Evolutionary conservation across 2,329 filamentous ascomycete species (phyloP), one percentile per base, ranked within the genome.

Genomic region (Metarhizium brunneum): DNA sequence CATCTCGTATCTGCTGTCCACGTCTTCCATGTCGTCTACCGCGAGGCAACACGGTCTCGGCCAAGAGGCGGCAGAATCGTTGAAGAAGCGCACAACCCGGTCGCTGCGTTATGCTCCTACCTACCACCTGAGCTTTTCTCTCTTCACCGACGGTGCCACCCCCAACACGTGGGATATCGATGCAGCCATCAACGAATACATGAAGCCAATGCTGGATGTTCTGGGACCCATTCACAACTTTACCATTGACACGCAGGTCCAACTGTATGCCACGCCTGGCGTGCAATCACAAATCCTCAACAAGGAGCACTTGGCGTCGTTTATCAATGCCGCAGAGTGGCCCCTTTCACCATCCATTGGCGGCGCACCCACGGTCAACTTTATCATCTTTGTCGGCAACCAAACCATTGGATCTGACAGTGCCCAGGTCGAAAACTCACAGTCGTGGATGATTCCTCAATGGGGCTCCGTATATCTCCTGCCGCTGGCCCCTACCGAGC

Each of bases 281-380:
- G 80, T 83, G 1, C 78, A 82, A 63, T 77, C 78, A 16, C 73
- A 85, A 29, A 79, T 87, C 0, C 74, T 99, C 40, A 85, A 82
- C 64, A 92, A 90, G 67, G 88, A 95, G 63, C 91, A 96, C 64
- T 78, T 99, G 1, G 90, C 90, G 42, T 92, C 89, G 1, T 99
- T 99, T 66, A 91, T 99, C 71, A 99, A 99, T 65, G 92, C 92
- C 2, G 94, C 94, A 2, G 94, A 99, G 73, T 99, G 94, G 94
- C 94, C 94, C 0, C 73, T 99, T 2, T 95, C 88, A 59, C 92
- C 92, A 0, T 96, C 90, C 56, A 97, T 99, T 62, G 94, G 92
- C 47, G 85, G 84, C 18, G 92, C 92, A 0, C 94, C 94, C 1
- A 99, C 94, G 0, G 85, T 99, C 66, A 97, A 99, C 71, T 97